Conservation (phyloP, 345 rosid genomes). For the Durio zibethinus region DNA sequence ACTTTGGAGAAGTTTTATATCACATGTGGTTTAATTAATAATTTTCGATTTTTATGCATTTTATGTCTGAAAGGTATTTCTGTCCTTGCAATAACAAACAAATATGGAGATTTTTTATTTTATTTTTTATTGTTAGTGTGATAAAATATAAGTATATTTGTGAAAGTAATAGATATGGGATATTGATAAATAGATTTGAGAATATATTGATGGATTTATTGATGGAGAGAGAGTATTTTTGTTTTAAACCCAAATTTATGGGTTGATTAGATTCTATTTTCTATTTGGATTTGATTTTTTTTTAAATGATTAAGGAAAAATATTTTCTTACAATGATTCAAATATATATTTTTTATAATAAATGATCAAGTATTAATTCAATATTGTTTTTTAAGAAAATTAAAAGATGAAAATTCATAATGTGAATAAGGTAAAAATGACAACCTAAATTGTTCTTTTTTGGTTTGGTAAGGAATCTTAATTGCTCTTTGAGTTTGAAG, state of each 20-base stretch:
- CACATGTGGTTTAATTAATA: too few relatives aligned
- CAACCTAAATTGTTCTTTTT: too few relatives aligned
- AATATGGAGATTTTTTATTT: too few relatives aligned
- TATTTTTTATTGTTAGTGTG: too few relatives aligned
- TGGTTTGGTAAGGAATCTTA: too few relatives aligned
- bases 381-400: neutral
- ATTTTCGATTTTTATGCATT: too few relatives aligned
- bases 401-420: neutral
- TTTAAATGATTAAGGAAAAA: neutral
- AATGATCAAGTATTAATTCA: neutral
- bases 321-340: neutral
- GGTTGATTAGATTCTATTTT: neutral
- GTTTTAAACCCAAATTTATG: conserved; percentile 3
- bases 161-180: too few relatives aligned
- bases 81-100: too few relatives aligned
- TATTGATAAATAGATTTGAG: too few relatives aligned
- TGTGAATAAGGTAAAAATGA: neutral
- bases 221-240: neutral
- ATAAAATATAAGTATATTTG: too few relatives aligned
- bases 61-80: too few relatives aligned
- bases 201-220: neutral
- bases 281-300: neutral
- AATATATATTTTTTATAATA: neutral
- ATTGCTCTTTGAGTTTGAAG: neutral
- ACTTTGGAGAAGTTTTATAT: neutral